Percentiles rank a stretch among this genome's conserved stretches.
Evolutionary conservation across 139 green algal genomes (phyloP).

Genomic region (Ostreobium quekettii): DNA sequence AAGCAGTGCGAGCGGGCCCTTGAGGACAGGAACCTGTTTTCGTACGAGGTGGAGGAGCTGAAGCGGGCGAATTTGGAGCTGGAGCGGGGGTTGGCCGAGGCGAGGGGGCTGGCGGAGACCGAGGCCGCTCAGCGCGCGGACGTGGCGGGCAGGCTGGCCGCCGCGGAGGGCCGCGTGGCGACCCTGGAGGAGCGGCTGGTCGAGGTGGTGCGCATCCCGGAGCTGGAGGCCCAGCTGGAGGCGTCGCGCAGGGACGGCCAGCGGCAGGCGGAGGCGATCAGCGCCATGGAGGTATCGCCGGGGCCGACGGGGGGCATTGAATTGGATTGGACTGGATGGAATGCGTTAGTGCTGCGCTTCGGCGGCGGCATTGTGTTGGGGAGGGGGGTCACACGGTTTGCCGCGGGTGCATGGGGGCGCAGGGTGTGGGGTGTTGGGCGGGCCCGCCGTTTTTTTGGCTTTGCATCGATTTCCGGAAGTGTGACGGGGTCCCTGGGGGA

Average conservation of each 20-base stretch:
- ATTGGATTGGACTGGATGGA: background rate
- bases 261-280: background rate
- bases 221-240: background rate
- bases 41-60: background rate
- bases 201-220: background rate
- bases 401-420: too few relatives aligned
- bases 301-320: too few relatives aligned
- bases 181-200: background rate
- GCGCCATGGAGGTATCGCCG: background rate
- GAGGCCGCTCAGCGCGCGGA: background rate
- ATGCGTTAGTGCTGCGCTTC: background rate
- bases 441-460: too few relatives aligned
- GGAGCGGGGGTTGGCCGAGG: background rate
- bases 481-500: too few relatives aligned
- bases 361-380: too few relatives aligned
- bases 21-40: background rate
- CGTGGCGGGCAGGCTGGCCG: background rate
- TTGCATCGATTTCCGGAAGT: too few relatives aligned
- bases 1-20: background rate
- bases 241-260: background rate
- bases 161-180: background rate
- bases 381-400: background rate
- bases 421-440: too few relatives aligned
- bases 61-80: background rate
- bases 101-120: background rate